A percentile compares a stretch with the other conserved stretches of the same genome.
These are phyloP conservation scores for Phylloporus sp. DNA, from an alignment of 768 basidiomycete genomes.

Conservation along the genomic window DNA sequence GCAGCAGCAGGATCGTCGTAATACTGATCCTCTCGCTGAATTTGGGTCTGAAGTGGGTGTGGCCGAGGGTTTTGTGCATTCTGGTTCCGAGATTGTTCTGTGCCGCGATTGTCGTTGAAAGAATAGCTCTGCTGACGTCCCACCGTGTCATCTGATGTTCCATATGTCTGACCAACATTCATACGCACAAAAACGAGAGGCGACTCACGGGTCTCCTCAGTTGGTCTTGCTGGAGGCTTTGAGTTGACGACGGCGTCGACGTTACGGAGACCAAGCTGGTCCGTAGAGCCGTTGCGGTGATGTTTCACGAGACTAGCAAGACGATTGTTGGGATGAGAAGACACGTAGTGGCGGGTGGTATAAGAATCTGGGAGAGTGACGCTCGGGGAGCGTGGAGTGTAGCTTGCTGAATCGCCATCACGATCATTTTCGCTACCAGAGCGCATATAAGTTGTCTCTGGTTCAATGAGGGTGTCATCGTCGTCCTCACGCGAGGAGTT, in stretches of 20 bases:
- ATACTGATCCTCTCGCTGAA: conserved; percentile 56
- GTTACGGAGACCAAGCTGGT: conserved; percentile 57
- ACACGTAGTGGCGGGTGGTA: conserved; percentile 27
- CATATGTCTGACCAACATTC: conserved; percentile 15
- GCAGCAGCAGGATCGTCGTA: conserved; percentile 59
- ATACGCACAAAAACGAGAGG: conserved; percentile 6
- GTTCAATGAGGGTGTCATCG: conserved; percentile 44
- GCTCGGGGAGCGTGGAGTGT: conserved; percentile 68
- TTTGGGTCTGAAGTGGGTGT: conserved; percentile 36
- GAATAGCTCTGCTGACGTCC: conserved; percentile 20
- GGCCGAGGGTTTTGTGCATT: conserved; percentile 30
- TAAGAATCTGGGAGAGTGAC: conserved; percentile 52
- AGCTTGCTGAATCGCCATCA: conserved; percentile 51
- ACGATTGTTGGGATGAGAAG: conserved; percentile 29
- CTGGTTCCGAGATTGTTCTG: conserved; percentile 21
- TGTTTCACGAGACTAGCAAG: conserved; percentile 43
- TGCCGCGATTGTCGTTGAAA: conserved; percentile 14
- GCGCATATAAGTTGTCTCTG: conserved; percentile 32
- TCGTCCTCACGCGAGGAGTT: conserved; percentile 44
- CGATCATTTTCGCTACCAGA: conserved; percentile 36
- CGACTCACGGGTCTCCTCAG: conserved; percentile 30
- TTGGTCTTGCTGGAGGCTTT: conserved; percentile 29
- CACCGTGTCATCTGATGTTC: conserved; percentile 15
- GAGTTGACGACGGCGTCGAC: conserved; percentile 58
- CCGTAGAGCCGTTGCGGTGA: conserved; percentile 54